These are phyloP conservation scores for Tagetes erecta DNA, from an alignment of 129 eudicot species.

Conservation along the genomic window DNA sequence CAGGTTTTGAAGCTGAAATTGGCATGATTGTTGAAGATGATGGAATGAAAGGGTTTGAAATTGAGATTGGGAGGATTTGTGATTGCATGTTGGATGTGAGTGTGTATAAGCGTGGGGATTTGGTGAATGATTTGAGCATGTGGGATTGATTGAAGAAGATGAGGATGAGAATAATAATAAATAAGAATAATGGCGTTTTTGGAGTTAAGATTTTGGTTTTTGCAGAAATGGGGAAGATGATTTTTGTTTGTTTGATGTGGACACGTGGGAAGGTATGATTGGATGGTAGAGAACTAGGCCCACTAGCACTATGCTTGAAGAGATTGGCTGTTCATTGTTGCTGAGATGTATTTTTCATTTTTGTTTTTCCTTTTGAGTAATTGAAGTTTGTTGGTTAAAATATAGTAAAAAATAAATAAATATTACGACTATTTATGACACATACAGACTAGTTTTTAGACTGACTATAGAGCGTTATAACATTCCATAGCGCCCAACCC, in stretches of 20 bases:
- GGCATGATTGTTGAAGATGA: slow-evolving; percentile 40
- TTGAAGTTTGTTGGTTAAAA: too few species aligned
- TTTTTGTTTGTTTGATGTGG: background rate
- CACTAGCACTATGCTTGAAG: background rate
- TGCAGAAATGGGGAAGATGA: slow-evolving; percentile 2
- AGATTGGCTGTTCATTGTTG: background rate
- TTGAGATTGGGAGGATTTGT: slow-evolving; percentile 50
- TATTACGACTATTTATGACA: too few species aligned
- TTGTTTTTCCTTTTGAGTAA: too few species aligned
- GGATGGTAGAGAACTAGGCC: slow-evolving; percentile 13
- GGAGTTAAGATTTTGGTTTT: background rate
- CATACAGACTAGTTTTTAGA: too few species aligned
- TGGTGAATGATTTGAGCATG: slow-evolving; percentile 33
- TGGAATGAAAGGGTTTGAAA: slow-evolving; percentile 35
- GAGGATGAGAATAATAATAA: background rate
- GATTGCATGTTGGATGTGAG: slow-evolving; percentile 40
- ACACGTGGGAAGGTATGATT: background rate
- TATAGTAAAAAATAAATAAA: too few species aligned
- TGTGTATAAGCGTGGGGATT: slow-evolving; percentile 21
- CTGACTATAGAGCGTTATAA: too few species aligned
- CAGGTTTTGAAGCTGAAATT: slow-evolving; percentile 41
- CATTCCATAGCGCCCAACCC: too few species aligned
- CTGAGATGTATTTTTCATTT: background rate
- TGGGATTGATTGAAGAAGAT: background rate
- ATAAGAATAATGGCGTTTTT: slow-evolving; percentile 1